A percentile compares a stretch with the other conserved stretches of the same genome.
Evolutionary conservation across 2,329 filamentous ascomycete genomes (phyloP).

Genomic region (Sphaerulina vaccinii): DNA sequence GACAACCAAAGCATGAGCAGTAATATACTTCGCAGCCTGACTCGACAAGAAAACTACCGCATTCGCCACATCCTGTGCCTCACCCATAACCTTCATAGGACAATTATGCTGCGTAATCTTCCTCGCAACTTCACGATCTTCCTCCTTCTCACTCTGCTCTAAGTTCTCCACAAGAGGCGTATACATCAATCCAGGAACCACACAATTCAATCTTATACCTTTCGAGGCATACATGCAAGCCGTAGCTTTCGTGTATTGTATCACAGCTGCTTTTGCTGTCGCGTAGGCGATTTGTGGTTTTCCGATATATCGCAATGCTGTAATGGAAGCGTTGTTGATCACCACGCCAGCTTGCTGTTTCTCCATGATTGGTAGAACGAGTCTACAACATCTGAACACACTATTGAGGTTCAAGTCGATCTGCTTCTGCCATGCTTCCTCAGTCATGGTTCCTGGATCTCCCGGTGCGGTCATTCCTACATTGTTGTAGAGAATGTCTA

Average conservation of each 20-base stretch:
- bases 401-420: constrained; percentile 58
- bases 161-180: constrained; percentile 53
- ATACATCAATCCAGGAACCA: constrained; percentile 58
- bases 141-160: constrained; percentile 45
- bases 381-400: constrained; percentile 53
- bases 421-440: constrained; percentile 53
- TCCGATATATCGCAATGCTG: constrained; percentile 52
- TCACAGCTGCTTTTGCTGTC: constrained; percentile 29
- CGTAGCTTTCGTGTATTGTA: constrained; percentile 32
- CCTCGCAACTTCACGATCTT: constrained; percentile 51
- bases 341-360: constrained; percentile 44
- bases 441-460: constrained; percentile 47
- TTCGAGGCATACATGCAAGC: constrained; percentile 49
- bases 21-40: constrained; percentile 80
- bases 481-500: constrained; percentile 54
- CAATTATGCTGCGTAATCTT: constrained; percentile 56
- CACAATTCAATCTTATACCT: constrained; percentile 52
- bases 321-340: constrained; percentile 52
- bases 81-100: constrained; percentile 59
- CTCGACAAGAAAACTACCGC: constrained; percentile 85
- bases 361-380: constrained; percentile 56
- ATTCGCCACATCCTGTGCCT: constrained; percentile 68
- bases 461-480: constrained; percentile 48
- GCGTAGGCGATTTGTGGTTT: constrained; percentile 56
- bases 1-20: constrained; percentile 66